phyloP scores from a whole-genome alignment of 1,284 basidiomycete genomes.

The Apiotrichum siamense region DNA sequence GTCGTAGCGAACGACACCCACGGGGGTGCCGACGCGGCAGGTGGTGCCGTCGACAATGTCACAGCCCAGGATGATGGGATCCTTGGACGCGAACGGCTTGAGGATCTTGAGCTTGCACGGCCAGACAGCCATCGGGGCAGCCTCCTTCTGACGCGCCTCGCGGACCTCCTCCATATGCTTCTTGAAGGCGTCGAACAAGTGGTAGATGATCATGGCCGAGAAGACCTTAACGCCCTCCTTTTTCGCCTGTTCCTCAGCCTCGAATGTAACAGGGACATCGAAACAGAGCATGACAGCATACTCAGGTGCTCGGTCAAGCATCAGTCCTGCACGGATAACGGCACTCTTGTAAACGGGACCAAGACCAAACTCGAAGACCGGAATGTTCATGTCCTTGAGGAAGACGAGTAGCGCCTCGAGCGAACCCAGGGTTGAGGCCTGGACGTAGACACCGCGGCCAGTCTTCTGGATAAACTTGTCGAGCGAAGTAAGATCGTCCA shows the following conservation, averaged over 20 bases:
- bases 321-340: conserved; percentile 84
- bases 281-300: conserved; percentile 94
- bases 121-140: conserved; percentile 94
- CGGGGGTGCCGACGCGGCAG: conserved; percentile 86
- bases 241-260: conserved; percentile 83
- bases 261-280: conserved; percentile 82
- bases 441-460: conserved; percentile 93
- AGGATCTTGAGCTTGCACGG: conserved; percentile 90
- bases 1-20: conserved; percentile 90
- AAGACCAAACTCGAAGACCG: conserved; percentile 95
- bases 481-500: conserved; percentile 89
- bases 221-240: conserved; percentile 92
- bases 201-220: conserved; percentile 86
- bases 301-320: conserved; percentile 96
- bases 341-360: conserved; percentile 97
- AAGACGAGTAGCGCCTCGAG: conserved; percentile 96
- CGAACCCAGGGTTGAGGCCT: conserved; percentile 95
- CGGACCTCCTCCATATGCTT: conserved; percentile 90
- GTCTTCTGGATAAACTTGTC: conserved; percentile 90
- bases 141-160: conserved; percentile 87
- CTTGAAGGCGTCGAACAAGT: conserved; percentile 95
- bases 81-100: conserved; percentile 89
- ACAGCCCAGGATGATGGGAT: conserved; percentile 95
- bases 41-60: conserved; percentile 86
- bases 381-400: conserved; percentile 91